Conservation (phyloP, 441 rosid genomes). For the Pelargonium myrrhifolium region DNA sequence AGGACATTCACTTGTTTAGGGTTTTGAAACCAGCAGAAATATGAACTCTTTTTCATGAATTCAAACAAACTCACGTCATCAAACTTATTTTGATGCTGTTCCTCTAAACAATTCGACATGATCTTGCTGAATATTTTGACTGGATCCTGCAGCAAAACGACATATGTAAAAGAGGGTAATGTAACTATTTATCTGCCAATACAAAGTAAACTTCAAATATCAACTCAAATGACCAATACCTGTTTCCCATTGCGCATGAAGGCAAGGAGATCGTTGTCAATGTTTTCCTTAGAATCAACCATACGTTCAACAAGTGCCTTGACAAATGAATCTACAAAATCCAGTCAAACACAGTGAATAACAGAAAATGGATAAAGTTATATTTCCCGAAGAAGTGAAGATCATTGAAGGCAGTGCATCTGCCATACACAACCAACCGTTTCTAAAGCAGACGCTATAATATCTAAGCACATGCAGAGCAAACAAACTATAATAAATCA, state of each 20-base stretch:
- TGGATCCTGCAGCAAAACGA: conserved; percentile 40
- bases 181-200: background rate
- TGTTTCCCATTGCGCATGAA: conserved; percentile 30
- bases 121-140: conserved; percentile 35
- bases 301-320: conserved; percentile 45
- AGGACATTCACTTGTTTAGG: background rate
- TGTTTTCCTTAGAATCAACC: conserved; percentile 60
- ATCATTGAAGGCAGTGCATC: background rate
- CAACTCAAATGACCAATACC: conserved; percentile 34
- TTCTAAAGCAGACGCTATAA: background rate
- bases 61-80: conserved; percentile 44
- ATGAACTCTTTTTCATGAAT: background rate
- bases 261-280: conserved; percentile 38
- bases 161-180: background rate
- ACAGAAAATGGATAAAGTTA: background rate
- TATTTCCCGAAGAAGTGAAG: background rate
- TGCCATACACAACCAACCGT: background rate
- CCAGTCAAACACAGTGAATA: conserved; percentile 6
- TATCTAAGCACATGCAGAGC: background rate
- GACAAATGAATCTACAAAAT: conserved; percentile 40
- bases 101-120: conserved; percentile 39
- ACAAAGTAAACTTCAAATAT: background rate
- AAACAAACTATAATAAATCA: background rate
- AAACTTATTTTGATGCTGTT: conserved; percentile 24
- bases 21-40: background rate